Percentiles rank a stretch among this genome's conserved stretches.
Conservation (phyloP, 2,329 filamentous ascomycete species). For the Drechslerella dactyloides region DNA sequence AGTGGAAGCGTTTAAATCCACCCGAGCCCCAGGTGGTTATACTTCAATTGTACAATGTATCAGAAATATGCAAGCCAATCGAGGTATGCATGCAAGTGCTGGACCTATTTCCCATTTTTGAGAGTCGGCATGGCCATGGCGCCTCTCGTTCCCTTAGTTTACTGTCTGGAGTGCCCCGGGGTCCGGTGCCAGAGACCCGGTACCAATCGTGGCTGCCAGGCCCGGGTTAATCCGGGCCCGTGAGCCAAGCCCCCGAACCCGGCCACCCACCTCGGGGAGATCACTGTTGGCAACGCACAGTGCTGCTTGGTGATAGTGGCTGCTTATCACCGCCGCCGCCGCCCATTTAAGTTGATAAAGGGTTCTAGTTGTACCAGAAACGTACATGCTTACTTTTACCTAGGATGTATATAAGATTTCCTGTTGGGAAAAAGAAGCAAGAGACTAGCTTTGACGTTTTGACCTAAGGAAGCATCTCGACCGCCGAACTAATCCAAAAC, state of each 20-base stretch:
- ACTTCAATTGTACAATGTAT: not conserved
- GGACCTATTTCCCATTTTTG: conserved; percentile 5
- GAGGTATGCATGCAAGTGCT: conserved; percentile 15
- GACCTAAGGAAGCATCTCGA: conserved; percentile 20
- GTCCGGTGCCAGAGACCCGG: conserved; percentile 13
- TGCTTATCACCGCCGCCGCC: conserved; percentile 24
- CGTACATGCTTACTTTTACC: not conserved
- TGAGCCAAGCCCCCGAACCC: conserved; percentile 31
- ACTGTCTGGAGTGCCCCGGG: conserved; percentile 14
- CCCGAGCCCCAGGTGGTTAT: not conserved
- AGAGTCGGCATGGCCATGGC: not conserved
- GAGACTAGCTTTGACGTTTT: conserved; percentile 14
- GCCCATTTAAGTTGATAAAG: conserved; percentile 5
- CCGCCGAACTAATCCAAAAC: conserved; percentile 15
- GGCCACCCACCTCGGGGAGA: conserved; percentile 11
- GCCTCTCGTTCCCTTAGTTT: not conserved
- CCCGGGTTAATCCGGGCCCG: conserved; percentile 39
- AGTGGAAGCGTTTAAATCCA: not conserved
- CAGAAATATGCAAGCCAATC: conserved; percentile 7
- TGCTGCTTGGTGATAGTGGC: conserved; percentile 27
- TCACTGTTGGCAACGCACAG: conserved; percentile 18
- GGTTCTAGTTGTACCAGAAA: conserved; percentile 26
- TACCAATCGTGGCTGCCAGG: conserved; percentile 18
- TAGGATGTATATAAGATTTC: conserved; percentile 19
- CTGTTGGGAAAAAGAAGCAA: conserved; percentile 11